phyloP scores from a whole-genome alignment of 2,329 filamentous ascomycete genomes.

The Colletotrichum higginsianum region DNA sequence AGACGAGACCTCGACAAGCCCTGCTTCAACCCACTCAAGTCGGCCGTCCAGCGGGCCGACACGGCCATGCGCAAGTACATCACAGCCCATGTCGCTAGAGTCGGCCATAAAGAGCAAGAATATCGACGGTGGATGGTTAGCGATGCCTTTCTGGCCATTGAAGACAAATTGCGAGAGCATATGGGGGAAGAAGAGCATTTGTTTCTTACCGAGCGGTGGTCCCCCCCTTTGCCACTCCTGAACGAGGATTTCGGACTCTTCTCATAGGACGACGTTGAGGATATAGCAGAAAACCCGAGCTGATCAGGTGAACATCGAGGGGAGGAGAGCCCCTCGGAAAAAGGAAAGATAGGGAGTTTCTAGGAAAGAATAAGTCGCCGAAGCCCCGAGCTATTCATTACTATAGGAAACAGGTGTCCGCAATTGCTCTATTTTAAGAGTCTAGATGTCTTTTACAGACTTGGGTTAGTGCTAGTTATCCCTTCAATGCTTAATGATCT shows the following conservation, averaged over 20 bases:
- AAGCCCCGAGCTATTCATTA: too few species aligned
- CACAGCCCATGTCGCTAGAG: neutral
- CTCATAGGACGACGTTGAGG: neutral
- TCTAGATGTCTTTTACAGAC: neutral
- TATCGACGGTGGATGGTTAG: neutral
- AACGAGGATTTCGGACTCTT: neutral
- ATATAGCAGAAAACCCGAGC: neutral
- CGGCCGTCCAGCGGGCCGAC: constrained; percentile 3
- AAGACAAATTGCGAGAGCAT: too few species aligned
- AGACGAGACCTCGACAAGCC: constrained; percentile 5
- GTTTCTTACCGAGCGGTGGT: neutral
- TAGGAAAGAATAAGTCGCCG: too few species aligned
- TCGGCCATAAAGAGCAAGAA: neutral
- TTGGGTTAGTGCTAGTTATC: too few species aligned
- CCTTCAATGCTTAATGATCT: too few species aligned
- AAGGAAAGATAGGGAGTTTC: too few species aligned
- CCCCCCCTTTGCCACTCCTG: neutral
- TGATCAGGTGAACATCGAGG: neutral
- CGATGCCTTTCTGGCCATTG: neutral
- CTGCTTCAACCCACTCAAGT: constrained; percentile 6
- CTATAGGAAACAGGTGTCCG: too few species aligned
- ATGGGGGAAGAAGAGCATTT: neutral
- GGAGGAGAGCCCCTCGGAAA: too few species aligned
- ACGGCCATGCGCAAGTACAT: constrained; percentile 11
- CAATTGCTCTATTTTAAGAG: too few species aligned